Evolutionary conservation across 257 asterid genomes (phyloP).

Genomic region (Paraleonurus japonicus): DNA sequence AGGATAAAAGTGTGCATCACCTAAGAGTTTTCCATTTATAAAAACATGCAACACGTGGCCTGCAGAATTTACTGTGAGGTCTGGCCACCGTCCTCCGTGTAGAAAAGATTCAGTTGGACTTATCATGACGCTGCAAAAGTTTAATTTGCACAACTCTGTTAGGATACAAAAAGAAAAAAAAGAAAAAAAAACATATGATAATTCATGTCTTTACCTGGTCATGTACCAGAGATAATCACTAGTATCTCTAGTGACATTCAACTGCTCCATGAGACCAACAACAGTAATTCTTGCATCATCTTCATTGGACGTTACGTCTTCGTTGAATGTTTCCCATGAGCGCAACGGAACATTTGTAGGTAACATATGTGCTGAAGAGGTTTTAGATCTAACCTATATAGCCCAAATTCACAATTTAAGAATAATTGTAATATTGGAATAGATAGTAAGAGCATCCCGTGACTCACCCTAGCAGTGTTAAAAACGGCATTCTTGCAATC

Average conservation of each 20-base stretch:
- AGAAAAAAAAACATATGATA: not conserved
- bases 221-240: slow-evolving; percentile 96
- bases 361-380: slow-evolving; percentile 56
- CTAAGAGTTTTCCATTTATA: slow-evolving; percentile 64
- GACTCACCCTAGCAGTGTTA: slow-evolving; percentile 81
- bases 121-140: slow-evolving; percentile 55
- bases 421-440: not conserved
- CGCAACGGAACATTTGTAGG: slow-evolving; percentile 42
- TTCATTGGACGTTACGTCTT: slow-evolving; percentile 51
- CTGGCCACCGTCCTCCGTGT: slow-evolving; percentile 49
- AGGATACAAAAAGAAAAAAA: not conserved
- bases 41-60: slow-evolving; percentile 88
- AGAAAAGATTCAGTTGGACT: slow-evolving; percentile 70
- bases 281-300: slow-evolving; percentile 61
- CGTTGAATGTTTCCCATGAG: slow-evolving; percentile 78
- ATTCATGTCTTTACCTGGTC: slow-evolving; percentile 56
- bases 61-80: slow-evolving; percentile 64
- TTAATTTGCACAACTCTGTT: not conserved
- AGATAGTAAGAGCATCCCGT: not conserved
- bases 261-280: slow-evolving; percentile 78
- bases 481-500: slow-evolving; percentile 69
- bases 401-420: slow-evolving; percentile 15
- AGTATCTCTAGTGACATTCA: slow-evolving; percentile 84
- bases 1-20: slow-evolving; percentile 28
- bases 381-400: slow-evolving; percentile 54